Conservation (phyloP, 2,329 filamentous ascomycete species). For the Sclerotinia borealis region DNA sequence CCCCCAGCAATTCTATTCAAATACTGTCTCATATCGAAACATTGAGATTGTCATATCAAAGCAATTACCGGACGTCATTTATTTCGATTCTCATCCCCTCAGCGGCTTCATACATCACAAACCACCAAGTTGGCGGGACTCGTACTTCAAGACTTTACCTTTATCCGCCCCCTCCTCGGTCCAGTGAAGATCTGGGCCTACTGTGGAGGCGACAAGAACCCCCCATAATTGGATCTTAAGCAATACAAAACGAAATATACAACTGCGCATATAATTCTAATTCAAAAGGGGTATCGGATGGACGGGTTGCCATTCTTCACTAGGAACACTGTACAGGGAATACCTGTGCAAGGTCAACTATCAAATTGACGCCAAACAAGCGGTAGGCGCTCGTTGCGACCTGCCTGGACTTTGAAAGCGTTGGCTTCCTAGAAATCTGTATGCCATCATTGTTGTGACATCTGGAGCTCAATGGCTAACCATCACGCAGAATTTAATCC, state of each 20-base stretch:
- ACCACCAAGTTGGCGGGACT: slow-evolving; percentile 93
- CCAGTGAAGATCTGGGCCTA: slow-evolving; percentile 83
- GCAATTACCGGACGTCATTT: not conserved
- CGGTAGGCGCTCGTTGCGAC: slow-evolving; percentile 50
- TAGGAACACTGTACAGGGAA: slow-evolving; percentile 30
- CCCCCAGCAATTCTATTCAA: not conserved
- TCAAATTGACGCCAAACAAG: slow-evolving; percentile 45
- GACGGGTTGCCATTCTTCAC: slow-evolving; percentile 16
- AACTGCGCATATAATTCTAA: slow-evolving; percentile 10
- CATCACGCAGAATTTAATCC: slow-evolving; percentile 14
- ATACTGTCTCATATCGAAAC: not conserved
- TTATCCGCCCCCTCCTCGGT: slow-evolving; percentile 84
- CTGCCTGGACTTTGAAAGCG: slow-evolving; percentile 34
- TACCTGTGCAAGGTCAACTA: slow-evolving; percentile 34
- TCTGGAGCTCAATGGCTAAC: not conserved
- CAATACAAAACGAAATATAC: slow-evolving; percentile 9
- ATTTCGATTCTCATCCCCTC: slow-evolving; percentile 24
- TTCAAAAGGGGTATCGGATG: slow-evolving; percentile 18
- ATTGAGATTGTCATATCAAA: not conserved
- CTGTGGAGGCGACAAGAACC: slow-evolving; percentile 93
- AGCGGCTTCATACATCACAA: slow-evolving; percentile 29
- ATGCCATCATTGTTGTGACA: not conserved
- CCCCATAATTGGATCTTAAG: slow-evolving; percentile 70
- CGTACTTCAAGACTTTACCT: slow-evolving; percentile 64
- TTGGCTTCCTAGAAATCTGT: slow-evolving; percentile 11